phyloP scores from a whole-genome alignment of 1,139 yeast species.

The Wickerhamomyces sp. region DNA sequence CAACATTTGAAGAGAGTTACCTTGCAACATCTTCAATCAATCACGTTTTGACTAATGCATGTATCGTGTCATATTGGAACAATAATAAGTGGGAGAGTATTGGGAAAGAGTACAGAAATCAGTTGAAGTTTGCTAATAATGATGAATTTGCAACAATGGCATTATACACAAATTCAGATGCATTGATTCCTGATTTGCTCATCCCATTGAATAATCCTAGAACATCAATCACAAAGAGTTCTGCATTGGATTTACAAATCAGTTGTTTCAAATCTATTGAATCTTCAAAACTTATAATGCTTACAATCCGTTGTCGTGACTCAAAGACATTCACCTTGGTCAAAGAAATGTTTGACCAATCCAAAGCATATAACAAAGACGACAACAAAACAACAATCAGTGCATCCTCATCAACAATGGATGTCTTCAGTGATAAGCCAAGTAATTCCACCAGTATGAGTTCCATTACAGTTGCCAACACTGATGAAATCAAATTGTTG shows the following conservation, averaged over 20 bases:
- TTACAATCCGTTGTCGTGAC: constrained; percentile 19
- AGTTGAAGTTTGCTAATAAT: constrained; percentile 8
- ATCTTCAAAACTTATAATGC: constrained; percentile 10
- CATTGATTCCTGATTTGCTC: constrained; percentile 1
- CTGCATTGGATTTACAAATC: constrained; percentile 20
- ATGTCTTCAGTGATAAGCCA: constrained; percentile 14
- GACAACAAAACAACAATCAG: constrained; percentile 1
- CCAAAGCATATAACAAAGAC: constrained; percentile 1
- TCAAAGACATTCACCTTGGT: constrained; percentile 9
- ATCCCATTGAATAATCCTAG: constrained; percentile 7
- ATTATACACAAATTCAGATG: constrained; percentile 8
- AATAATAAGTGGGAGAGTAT: constrained; percentile 18
- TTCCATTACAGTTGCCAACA: constrained; percentile 4
- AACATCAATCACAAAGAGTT: constrained; percentile 8
- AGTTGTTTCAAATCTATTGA: constrained; percentile 11
- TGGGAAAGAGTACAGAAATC: constrained; percentile 9
- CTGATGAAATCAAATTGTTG: constrained; percentile 9
- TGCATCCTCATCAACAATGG: constrained; percentile 9
- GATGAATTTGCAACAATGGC: constrained; percentile 5
- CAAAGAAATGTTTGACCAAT: constrained; percentile 10
- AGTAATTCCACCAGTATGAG: constrained; percentile 19
- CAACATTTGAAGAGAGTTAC: constrained; percentile 5
- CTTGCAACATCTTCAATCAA: constrained; percentile 5
- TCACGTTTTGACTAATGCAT: constrained; percentile 11
- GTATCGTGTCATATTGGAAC: constrained; percentile 19